phyloP scores from a whole-genome alignment of 192 early-diverging fungal species.

The Allomyces macrogynus region DNA sequence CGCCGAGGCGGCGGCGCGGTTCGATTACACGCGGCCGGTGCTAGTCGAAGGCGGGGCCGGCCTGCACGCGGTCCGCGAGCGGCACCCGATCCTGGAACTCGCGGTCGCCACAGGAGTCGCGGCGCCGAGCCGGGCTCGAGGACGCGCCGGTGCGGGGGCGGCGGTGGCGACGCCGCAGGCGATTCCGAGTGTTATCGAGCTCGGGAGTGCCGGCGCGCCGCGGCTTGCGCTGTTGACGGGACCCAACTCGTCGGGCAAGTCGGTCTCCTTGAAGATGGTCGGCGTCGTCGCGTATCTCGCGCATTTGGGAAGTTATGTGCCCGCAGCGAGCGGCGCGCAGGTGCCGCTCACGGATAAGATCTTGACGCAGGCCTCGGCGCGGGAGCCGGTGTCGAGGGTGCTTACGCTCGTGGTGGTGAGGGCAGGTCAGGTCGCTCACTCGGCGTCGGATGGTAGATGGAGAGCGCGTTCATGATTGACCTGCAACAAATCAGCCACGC shows the following conservation, averaged over 20 bases:
- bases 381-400: conserved; percentile 2
- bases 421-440: background rate
- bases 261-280: background rate
- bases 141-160: background rate
- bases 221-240: background rate
- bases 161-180: too few species aligned
- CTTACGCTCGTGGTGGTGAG: too few species aligned
- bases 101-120: background rate
- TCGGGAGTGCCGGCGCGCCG: background rate
- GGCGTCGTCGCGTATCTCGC: conserved; percentile 1
- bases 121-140: too few species aligned
- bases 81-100: background rate
- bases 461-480: background rate
- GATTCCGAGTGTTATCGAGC: background rate
- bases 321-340: background rate
- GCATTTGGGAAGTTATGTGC: conserved; percentile 3
- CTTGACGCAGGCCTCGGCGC: background rate
- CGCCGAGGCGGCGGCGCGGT: conserved; percentile 1
- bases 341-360: conserved; percentile 2
- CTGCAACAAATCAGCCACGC: background rate
- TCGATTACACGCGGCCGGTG: background rate
- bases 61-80: background rate
- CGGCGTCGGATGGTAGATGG: too few species aligned
- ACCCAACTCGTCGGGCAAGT: conserved; percentile 3
- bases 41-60: background rate